phyloP scores from a whole-genome alignment of 2,329 filamentous ascomycete genomes.

The Cladorrhinum sp. region DNA sequence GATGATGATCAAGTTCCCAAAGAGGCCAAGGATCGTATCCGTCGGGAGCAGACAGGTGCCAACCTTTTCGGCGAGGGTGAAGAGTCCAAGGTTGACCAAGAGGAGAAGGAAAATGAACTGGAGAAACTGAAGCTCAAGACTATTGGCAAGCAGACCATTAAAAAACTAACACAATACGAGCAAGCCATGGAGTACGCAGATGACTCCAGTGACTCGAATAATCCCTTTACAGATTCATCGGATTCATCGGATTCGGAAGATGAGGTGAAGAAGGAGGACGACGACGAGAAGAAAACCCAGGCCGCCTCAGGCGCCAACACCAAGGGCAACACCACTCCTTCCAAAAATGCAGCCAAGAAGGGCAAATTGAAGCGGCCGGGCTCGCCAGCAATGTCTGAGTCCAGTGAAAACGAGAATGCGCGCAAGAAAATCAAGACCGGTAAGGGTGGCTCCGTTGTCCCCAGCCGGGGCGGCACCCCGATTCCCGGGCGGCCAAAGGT shows the following conservation, averaged over 20 bases:
- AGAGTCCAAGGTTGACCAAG: conserved; percentile 70
- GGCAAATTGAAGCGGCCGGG: conserved; percentile 76
- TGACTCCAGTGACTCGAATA: conserved; percentile 44
- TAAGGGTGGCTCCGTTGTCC: conserved; percentile 45
- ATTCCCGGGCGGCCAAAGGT: conserved; percentile 45
- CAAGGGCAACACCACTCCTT: conserved; percentile 63
- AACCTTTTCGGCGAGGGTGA: conserved; percentile 73
- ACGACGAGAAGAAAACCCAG: conserved; percentile 53
- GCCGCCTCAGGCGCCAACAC: conserved; percentile 54
- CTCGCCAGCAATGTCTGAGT: conserved; percentile 84
- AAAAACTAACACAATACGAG: conserved; percentile 79
- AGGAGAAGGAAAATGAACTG: conserved; percentile 65
- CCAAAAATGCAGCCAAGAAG: conserved; percentile 53
- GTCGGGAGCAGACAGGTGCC: conserved; percentile 78
- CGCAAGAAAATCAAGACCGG: conserved; percentile 72
- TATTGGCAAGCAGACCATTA: conserved; percentile 73
- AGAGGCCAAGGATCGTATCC: conserved; percentile 68
- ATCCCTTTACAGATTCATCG: conserved; percentile 37
- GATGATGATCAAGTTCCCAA: conserved; percentile 82
- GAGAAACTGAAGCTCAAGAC: conserved; percentile 68
- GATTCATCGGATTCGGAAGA: conserved; percentile 60
- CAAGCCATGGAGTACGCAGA: conserved; percentile 84
- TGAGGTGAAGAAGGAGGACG: conserved; percentile 58
- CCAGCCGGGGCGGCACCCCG: conserved; percentile 56
- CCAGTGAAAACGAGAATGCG: conserved; percentile 84